phyloP scores from a whole-genome alignment of 2,329 filamentous ascomycete genomes.

The Periconia sp. region DNA sequence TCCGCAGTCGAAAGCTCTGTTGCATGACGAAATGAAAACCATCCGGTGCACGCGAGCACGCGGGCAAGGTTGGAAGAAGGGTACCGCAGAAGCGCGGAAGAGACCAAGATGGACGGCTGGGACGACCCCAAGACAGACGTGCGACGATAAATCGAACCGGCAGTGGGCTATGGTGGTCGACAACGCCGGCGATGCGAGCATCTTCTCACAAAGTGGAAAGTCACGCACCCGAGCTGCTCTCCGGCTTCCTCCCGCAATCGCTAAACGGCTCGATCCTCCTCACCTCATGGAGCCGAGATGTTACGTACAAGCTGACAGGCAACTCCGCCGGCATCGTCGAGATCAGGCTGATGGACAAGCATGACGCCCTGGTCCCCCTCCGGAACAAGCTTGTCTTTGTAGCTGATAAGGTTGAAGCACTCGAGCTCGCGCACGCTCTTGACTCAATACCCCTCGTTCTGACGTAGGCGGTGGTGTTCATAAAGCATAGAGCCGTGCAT shows the following conservation, averaged over 20 bases:
- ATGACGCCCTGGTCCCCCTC: conserved; percentile 18
- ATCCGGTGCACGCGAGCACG: no score
- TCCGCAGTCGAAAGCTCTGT: no score
- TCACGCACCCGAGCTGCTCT: not conserved
- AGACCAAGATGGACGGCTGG: conserved; percentile 8
- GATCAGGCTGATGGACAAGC: conserved; percentile 20
- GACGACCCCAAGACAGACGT: no score
- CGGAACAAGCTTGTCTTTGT: conserved; percentile 17
- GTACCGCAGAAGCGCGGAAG: conserved; percentile 10
- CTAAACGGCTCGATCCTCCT: conserved; percentile 10
- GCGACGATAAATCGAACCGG: conserved; percentile 10
- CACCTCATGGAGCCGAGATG: conserved; percentile 11
- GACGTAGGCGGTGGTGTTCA: conserved; percentile 37
- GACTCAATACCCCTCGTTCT: conserved; percentile 39
- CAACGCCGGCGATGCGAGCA: no score
- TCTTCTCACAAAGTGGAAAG: no score
- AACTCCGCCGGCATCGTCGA: conserved; percentile 10
- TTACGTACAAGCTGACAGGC: conserved; percentile 12
- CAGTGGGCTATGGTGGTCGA: no score
- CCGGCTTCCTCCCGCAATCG: not conserved
- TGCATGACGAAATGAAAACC: no score
- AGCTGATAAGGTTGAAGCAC: not conserved
- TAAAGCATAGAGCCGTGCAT: conserved; percentile 17
- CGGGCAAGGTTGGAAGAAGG: no score
- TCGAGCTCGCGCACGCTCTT: conserved; percentile 15